A percentile compares a stretch with the other conserved stretches of the same genome.
These are phyloP conservation scores for Borovskyia barvae DNA, from an alignment of 208 protist species.

Conservation along the genomic window DNA sequence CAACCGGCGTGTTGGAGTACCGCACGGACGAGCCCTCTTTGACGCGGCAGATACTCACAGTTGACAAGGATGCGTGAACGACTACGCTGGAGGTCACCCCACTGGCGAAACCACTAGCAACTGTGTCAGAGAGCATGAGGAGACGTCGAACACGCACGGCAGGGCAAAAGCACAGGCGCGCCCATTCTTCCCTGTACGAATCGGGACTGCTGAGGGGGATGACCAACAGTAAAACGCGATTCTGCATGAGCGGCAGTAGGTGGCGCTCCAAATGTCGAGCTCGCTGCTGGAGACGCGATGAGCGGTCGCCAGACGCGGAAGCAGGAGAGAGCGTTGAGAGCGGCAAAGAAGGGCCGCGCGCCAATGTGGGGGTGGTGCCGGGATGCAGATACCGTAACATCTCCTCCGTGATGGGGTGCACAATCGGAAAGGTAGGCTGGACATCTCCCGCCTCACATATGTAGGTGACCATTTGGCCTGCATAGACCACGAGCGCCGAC, in stretches of 20 bases:
- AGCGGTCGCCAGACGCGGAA: not conserved
- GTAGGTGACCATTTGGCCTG: constrained; percentile 28
- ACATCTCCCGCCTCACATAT: constrained; percentile 39
- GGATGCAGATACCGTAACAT: constrained; percentile 1
- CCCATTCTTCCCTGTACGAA: constrained; percentile 33
- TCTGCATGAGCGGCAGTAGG: constrained; percentile 29
- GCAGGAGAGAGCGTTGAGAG: not conserved
- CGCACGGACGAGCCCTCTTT: constrained; percentile 14
- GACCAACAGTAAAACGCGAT: constrained; percentile 40
- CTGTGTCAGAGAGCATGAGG: constrained; percentile 57
- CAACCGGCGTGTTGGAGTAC: constrained; percentile 14
- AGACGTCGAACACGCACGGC: constrained; percentile 25
- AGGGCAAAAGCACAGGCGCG: constrained; percentile 25
- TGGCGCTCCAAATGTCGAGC: not conserved
- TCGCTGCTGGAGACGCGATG: not conserved
- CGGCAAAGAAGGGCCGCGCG: not conserved
- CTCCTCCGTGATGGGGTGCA: constrained; percentile 22
- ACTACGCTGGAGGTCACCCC: constrained; percentile 28
- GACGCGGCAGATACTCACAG: constrained; percentile 15
- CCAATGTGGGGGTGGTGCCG: not conserved
- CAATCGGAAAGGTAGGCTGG: constrained; percentile 31
- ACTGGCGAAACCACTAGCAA: constrained; percentile 46
- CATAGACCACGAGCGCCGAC: constrained; percentile 27
- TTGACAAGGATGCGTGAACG: constrained; percentile 14
- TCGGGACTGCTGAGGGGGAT: constrained; percentile 24